phyloP scores from a whole-genome alignment of 208 protist genomes.

The Trypanosoma melophagium region DNA sequence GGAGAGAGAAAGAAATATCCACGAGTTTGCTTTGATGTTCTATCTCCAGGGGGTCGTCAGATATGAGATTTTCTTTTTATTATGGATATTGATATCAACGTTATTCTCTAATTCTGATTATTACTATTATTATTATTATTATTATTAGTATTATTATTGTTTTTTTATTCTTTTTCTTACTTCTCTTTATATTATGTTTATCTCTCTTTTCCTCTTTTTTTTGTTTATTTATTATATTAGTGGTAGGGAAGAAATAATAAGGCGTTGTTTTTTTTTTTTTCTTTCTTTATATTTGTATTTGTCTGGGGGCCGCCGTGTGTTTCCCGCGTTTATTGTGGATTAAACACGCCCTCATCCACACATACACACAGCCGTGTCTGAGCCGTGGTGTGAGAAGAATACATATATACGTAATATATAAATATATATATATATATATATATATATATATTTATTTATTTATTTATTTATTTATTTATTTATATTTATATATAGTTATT shows the following conservation, averaged over 20 bases:
- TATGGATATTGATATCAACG: no score
- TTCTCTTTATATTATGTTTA: no score
- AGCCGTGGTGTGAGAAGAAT: no score
- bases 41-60: no score
- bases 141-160: background rate
- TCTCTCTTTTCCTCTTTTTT: background rate
- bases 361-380: no score
- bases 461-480: background rate
- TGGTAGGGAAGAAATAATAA: background rate
- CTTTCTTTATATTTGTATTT: background rate
- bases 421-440: background rate
- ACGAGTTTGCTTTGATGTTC: no score
- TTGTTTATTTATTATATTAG: background rate
- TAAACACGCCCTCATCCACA: no score
- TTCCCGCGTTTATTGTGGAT: no score
- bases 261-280: background rate
- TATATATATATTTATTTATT: background rate
- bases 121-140: slow-evolving; percentile 6
- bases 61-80: no score
- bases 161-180: background rate
- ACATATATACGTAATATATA: no score
- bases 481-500: background rate
- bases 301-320: no score
- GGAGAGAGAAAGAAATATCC: slow-evolving; percentile 5
- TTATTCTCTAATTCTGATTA: background rate